Percentiles rank a stretch among this genome's conserved stretches.
phyloP scores from a whole-genome alignment of 2,329 filamentous ascomycete species.

The Paramyrothecium roridum region DNA sequence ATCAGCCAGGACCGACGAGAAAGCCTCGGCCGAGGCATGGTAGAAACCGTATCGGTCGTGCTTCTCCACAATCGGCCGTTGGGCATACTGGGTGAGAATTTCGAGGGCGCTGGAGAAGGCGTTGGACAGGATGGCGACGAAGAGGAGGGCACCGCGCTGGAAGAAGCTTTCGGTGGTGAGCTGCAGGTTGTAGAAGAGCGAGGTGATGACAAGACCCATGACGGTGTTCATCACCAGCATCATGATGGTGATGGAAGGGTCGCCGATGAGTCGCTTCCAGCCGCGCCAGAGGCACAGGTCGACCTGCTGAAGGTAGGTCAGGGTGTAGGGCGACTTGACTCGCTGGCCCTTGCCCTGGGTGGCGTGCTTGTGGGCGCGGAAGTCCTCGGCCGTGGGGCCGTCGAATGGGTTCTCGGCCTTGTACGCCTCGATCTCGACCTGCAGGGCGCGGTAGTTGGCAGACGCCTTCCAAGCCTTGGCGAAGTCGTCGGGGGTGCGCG shows the following conservation, averaged over 20 bases:
- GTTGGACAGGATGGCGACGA: constrained; percentile 53
- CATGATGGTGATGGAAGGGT: constrained; percentile 5
- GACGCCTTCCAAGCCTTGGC: constrained; percentile 29
- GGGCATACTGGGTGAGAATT: constrained; percentile 33
- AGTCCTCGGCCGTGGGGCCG: constrained; percentile 16
- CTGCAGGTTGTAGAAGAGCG: constrained; percentile 45
- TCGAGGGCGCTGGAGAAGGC: constrained; percentile 37
- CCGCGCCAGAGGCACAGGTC: constrained; percentile 37
- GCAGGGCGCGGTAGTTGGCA: constrained; percentile 10
- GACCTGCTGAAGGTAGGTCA: constrained; percentile 44
- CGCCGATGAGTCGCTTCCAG: constrained; percentile 33
- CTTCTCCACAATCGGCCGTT: constrained; percentile 35
- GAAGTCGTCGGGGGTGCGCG: constrained; percentile 34
- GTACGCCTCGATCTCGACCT: constrained; percentile 27
- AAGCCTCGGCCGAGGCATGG: constrained; percentile 30
- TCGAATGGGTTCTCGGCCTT: constrained; percentile 19
- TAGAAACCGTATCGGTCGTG: constrained; percentile 37
- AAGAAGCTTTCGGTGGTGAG: constrained; percentile 39
- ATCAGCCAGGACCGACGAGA: constrained; percentile 35
- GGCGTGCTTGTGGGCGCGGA: constrained; percentile 19
- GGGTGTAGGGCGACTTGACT: constrained; percentile 43
- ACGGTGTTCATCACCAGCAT: constrained; percentile 33
- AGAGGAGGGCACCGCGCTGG: constrained; percentile 43
- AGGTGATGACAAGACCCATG: constrained; percentile 47
- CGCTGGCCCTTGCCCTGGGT: constrained; percentile 32